Base-by-base conservation (phyloP, 2,329 filamentous ascomycete species). In the Simplicillium aogashimaense region DNA sequence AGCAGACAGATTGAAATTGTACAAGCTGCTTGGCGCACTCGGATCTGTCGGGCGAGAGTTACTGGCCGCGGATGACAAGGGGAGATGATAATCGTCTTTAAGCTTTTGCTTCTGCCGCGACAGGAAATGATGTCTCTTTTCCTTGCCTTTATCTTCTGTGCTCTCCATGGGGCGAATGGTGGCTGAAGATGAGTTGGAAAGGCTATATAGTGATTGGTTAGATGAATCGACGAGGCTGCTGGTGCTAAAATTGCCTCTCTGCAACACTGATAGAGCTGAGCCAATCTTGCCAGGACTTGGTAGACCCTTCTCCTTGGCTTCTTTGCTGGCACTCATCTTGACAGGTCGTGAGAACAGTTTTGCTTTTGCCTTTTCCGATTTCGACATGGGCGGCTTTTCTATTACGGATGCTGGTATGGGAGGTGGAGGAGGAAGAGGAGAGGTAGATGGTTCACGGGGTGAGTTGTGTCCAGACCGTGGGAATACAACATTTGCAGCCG, bases 271-370 rank as follows among this genome's bases (percentile, higher is more conserved):
- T 33, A 83, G 64, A 6, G 81, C 79, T 7, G 80, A 79, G 12
- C 75, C 74, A 45, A 83, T 76, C 61, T 83, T 84, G 47, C 78
- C 77, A 2, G 85, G 85, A 46, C 83, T 88, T 1, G 83, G 82
- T 17, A 86, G 58, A 2, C 80, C 73, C 48, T 82, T 81, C 14
- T 81, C 70, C 52, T 78, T 81, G 7, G 69, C 49, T 9, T 86
- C 81, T 55, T 83, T 86, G 42, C 79, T 77, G 9, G 42, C 42
- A 38, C 76, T 74, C 50, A 87, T 84, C 61, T 82, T 87, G 53
- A 83, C 82, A 1, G 83, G 83, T 38, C 85, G 75, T 7, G 81
- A 86, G 55, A 89, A 89, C 20, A 90, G 69, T 65, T 90, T 90
- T 57, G 86, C 83, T 61, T 87, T 88, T 45, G 79, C 78, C 45